Conservation (phyloP, 2,329 filamentous ascomycete genomes). For the Hortaea werneckii region DNA sequence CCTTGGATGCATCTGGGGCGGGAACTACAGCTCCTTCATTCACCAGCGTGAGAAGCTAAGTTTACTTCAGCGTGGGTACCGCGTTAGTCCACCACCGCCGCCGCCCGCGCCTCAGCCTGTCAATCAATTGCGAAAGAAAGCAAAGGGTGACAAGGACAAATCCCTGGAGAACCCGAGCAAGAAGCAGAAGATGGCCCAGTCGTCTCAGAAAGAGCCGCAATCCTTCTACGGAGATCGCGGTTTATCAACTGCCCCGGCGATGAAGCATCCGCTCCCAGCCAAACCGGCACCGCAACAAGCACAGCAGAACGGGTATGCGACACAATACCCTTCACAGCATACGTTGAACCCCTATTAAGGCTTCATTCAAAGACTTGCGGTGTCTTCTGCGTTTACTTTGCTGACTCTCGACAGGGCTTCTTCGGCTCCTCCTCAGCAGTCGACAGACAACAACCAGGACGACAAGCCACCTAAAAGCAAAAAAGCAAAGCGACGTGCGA, state of each 20-base stretch:
- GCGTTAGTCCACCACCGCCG: conserved; percentile 3
- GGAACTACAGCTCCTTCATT: conserved; percentile 68
- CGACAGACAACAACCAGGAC: neutral
- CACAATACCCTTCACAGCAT: neutral
- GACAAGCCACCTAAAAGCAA: neutral
- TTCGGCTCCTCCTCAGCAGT: neutral
- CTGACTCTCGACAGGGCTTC: neutral
- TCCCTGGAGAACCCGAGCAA: neutral
- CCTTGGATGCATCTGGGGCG: conserved; percentile 61
- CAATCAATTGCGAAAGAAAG: no score
- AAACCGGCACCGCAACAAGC: neutral
- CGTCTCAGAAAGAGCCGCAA: neutral
- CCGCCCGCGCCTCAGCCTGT: conserved; percentile 1
- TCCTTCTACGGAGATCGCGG: neutral
- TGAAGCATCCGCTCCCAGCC: neutral
- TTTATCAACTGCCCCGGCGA: neutral
- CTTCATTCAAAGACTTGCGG: neutral
- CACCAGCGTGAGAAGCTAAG: conserved; percentile 55
- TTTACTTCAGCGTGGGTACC: conserved; percentile 3
- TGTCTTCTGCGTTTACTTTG: neutral
- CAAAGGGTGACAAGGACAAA: neutral
- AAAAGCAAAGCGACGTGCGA: neutral
- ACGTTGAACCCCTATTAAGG: neutral
- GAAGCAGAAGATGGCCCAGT: neutral
- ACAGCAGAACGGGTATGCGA: neutral